phyloP scores from a whole-genome alignment of 768 basidiomycete genomes.

The Leccinum disarticulatum region DNA sequence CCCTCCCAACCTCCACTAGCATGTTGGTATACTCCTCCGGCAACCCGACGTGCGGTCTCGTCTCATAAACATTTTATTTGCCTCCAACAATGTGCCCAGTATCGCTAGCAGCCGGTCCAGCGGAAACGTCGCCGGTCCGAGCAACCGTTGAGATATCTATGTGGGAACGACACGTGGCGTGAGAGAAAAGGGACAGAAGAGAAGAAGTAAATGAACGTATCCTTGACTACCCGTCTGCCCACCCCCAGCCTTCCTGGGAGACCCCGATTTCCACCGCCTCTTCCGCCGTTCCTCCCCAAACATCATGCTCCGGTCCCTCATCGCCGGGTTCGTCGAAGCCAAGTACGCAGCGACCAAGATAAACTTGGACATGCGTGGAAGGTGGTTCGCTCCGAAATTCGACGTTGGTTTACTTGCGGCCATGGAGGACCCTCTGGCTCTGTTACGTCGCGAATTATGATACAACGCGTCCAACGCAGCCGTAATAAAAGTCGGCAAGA shows the following conservation, averaged over 20 bases:
- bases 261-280: slow-evolving; percentile 45
- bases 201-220: background rate
- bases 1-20: slow-evolving; percentile 53
- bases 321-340: slow-evolving; percentile 82
- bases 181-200: background rate
- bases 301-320: slow-evolving; percentile 68
- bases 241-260: slow-evolving; percentile 30
- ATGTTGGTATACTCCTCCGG: slow-evolving; percentile 76
- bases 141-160: slow-evolving; percentile 72
- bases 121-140: slow-evolving; percentile 46
- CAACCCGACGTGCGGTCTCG: slow-evolving; percentile 48
- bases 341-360: slow-evolving; percentile 75
- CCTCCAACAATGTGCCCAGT: slow-evolving; percentile 73
- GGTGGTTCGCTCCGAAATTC: slow-evolving; percentile 31
- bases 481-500: no score
- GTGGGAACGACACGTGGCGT: background rate
- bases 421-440: background rate
- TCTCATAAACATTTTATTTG: slow-evolving; percentile 42
- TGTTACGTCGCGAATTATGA: background rate
- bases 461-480: no score
- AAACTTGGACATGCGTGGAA: slow-evolving; percentile 72
- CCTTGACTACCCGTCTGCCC: slow-evolving; percentile 48
- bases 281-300: slow-evolving; percentile 58
- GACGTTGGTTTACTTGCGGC: slow-evolving; percentile 7
- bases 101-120: slow-evolving; percentile 69